Conservation (phyloP, 768 basidiomycete species). For the Boletales sp. region DNA sequence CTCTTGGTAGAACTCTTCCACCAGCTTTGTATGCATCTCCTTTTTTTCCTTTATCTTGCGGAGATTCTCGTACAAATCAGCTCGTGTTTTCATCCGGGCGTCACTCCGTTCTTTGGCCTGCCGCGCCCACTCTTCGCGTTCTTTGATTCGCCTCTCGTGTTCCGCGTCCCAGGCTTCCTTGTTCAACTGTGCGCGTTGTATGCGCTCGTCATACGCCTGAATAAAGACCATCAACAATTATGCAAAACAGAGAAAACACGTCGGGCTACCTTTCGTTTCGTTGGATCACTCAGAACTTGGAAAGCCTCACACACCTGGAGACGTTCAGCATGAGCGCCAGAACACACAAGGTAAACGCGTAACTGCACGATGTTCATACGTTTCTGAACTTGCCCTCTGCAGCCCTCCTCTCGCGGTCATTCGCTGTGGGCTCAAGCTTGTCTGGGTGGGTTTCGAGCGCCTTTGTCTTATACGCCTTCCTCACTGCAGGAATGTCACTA, state of each 20-base stretch:
- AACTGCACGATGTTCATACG: slow-evolving; percentile 38
- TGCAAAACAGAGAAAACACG: slow-evolving; percentile 6
- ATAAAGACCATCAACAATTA: background rate
- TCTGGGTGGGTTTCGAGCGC: slow-evolving; percentile 74
- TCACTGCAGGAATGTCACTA: slow-evolving; percentile 35
- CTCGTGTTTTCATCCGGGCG: slow-evolving; percentile 45
- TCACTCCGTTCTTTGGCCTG: slow-evolving; percentile 47
- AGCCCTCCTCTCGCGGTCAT: slow-evolving; percentile 45
- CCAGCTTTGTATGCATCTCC: slow-evolving; percentile 39
- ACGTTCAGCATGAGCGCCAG: slow-evolving; percentile 18
- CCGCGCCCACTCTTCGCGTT: slow-evolving; percentile 53
- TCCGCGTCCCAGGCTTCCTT: slow-evolving; percentile 33
- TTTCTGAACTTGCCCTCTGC: slow-evolving; percentile 60
- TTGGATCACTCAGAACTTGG: slow-evolving; percentile 50
- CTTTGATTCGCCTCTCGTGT: slow-evolving; percentile 40
- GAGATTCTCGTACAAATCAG: slow-evolving; percentile 35
- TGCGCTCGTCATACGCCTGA: slow-evolving; percentile 48
- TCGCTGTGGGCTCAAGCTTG: slow-evolving; percentile 55
- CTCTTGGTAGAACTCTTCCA: slow-evolving; percentile 52
- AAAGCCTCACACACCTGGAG: slow-evolving; percentile 61
- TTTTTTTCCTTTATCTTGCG: slow-evolving; percentile 41
- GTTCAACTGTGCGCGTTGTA: slow-evolving; percentile 27
- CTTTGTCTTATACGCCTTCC: slow-evolving; percentile 63
- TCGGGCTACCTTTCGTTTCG: slow-evolving; percentile 47
- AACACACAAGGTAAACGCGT: slow-evolving; percentile 10